phyloP scores from a whole-genome alignment of 2,329 filamentous ascomycete genomes.

The Talaromyces albobiverticillius region DNA sequence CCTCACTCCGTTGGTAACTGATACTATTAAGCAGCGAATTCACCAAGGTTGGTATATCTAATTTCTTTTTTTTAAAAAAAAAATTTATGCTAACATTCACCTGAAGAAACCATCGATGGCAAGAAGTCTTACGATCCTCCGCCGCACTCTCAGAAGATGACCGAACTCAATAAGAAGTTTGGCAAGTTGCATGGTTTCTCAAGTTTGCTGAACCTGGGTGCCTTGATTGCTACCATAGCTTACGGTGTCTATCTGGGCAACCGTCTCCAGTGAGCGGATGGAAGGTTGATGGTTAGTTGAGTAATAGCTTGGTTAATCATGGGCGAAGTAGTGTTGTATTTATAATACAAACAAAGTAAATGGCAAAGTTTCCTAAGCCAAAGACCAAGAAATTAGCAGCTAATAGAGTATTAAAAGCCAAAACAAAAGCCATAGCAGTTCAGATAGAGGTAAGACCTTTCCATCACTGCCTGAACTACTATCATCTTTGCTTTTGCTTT shows the following conservation, averaged over 20 bases:
- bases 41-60: slow-evolving; percentile 64
- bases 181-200: slow-evolving; percentile 76
- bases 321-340: no score
- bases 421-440: no score
- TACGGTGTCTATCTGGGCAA: slow-evolving; percentile 74
- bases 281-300: slow-evolving; percentile 14
- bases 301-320: no score
- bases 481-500: no score
- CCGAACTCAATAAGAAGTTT: slow-evolving; percentile 74
- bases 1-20: slow-evolving; percentile 71
- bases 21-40: slow-evolving; percentile 71
- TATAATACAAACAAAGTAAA: no score
- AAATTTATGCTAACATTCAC: neutral
- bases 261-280: slow-evolving; percentile 33
- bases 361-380: no score
- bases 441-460: no score
- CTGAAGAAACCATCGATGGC: slow-evolving; percentile 73
- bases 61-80: neutral
- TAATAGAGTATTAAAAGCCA: no score
- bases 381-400: no score
- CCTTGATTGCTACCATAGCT: slow-evolving; percentile 65
- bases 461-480: no score
- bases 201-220: slow-evolving; percentile 72
- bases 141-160: slow-evolving; percentile 83
- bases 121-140: slow-evolving; percentile 79